Conservation (phyloP, 345 rosid genomes). For the Eucalyptus polyanthemos region DNA sequence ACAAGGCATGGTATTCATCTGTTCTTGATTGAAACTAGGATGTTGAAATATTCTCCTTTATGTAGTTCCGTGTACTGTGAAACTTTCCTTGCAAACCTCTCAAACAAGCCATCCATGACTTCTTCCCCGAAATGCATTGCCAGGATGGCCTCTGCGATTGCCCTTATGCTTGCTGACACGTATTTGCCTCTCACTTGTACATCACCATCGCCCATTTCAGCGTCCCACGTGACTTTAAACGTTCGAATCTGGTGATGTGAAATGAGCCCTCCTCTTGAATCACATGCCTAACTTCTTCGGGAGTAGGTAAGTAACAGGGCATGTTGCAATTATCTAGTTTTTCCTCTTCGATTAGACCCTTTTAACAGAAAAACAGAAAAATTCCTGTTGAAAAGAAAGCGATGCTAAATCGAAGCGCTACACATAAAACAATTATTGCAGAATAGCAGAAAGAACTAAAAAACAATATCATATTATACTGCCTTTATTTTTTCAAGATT, state of each 20-base stretch:
- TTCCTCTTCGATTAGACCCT: background rate
- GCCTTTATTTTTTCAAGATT: too few species aligned
- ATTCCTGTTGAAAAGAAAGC: background rate
- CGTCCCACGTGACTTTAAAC: background rate
- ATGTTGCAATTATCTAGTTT: background rate
- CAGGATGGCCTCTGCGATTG: background rate
- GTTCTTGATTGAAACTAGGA: background rate
- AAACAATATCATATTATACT: background rate
- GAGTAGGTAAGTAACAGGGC: background rate
- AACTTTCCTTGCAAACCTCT: too few species aligned
- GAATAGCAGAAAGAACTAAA: background rate
- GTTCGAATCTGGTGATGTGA: background rate
- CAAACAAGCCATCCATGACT: background rate
- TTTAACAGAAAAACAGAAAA: too few species aligned
- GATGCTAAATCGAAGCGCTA: too few species aligned
- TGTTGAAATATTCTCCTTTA: background rate
- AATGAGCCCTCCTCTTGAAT: background rate
- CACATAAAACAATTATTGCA: too few species aligned
- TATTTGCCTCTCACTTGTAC: background rate
- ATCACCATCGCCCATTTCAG: background rate
- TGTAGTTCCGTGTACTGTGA: background rate
- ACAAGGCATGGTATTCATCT: background rate
- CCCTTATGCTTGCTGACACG: background rate
- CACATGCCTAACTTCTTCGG: background rate
- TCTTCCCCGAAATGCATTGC: background rate